Conservation (phyloP, 2,329 filamentous ascomycete species). For the Paecilomyces variotii region DNA sequence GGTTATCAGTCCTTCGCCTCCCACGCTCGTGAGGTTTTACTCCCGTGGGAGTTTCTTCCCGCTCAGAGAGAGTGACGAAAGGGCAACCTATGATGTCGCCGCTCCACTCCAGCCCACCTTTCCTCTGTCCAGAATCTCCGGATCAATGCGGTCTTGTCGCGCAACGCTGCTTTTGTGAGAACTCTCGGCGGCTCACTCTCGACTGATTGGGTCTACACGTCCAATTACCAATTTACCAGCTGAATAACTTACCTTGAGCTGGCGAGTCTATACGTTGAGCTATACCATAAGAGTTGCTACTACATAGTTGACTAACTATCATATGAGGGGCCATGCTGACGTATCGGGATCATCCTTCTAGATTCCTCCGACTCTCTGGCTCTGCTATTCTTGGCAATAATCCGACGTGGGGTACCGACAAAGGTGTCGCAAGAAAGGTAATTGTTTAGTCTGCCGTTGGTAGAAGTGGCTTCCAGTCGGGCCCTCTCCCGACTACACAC, state of each 20-base stretch:
- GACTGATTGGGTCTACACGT: background rate
- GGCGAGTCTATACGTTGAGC: background rate
- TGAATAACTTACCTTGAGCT: background rate
- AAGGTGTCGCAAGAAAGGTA: background rate
- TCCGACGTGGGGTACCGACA: background rate
- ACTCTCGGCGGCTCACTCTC: background rate
- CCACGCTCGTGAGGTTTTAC: background rate
- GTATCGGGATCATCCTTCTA: background rate
- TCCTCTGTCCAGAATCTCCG: background rate
- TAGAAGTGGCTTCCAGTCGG: background rate
- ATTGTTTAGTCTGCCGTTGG: background rate
- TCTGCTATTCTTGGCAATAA: background rate
- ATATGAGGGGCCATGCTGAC: background rate
- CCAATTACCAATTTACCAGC: background rate
- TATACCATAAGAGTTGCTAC: too few species aligned
- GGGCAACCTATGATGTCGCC: background rate
- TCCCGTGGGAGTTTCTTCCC: background rate
- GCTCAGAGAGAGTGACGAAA: background rate
- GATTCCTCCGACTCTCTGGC: background rate
- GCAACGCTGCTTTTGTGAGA: background rate
- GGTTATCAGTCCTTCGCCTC: background rate
- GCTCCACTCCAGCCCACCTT: background rate
- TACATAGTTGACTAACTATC: too few species aligned
- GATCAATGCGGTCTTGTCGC: background rate
- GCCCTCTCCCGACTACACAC: background rate